These are phyloP conservation scores for Fusarium longipes DNA, from an alignment of 2,329 filamentous ascomycete genomes.

Conservation along the genomic window DNA sequence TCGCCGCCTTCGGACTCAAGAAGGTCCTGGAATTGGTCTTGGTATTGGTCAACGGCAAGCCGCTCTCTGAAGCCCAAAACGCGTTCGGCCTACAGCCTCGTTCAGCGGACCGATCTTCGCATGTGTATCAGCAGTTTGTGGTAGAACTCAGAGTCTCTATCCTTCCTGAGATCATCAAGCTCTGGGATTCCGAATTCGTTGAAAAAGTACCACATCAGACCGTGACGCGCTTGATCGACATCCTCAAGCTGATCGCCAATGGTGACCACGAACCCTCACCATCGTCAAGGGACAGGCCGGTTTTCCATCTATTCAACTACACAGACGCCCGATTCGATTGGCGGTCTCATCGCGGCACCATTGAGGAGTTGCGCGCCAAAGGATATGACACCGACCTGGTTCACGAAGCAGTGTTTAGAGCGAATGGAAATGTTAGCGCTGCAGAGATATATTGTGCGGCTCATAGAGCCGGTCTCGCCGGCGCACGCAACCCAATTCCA, in stretches of 20 bases:
- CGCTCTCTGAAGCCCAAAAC: constrained; percentile 79
- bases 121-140: constrained; percentile 76
- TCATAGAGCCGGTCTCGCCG: constrained; percentile 66
- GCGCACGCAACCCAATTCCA: constrained; percentile 75
- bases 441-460: constrained; percentile 81
- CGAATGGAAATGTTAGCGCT: constrained; percentile 71
- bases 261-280: constrained; percentile 79
- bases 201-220: constrained; percentile 83
- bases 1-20: constrained; percentile 72
- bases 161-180: constrained; percentile 76
- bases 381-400: constrained; percentile 69
- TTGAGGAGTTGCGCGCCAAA: constrained; percentile 50
- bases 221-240: constrained; percentile 83
- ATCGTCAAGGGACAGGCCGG: constrained; percentile 67
- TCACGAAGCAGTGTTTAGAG: constrained; percentile 84
- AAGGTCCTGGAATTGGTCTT: constrained; percentile 87
- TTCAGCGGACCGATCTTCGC: constrained; percentile 55
- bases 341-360: constrained; percentile 48
- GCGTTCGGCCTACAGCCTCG: constrained; percentile 59
- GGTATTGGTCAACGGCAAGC: constrained; percentile 80
- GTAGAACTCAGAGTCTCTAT: constrained; percentile 87
- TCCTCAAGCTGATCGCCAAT: constrained; percentile 80
- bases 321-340: constrained; percentile 61
- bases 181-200: constrained; percentile 88
- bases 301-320: constrained; percentile 58